Evolutionary conservation across 2,329 filamentous ascomycete genomes (phyloP).

Genomic region (Reticulascus tulasneorum): DNA sequence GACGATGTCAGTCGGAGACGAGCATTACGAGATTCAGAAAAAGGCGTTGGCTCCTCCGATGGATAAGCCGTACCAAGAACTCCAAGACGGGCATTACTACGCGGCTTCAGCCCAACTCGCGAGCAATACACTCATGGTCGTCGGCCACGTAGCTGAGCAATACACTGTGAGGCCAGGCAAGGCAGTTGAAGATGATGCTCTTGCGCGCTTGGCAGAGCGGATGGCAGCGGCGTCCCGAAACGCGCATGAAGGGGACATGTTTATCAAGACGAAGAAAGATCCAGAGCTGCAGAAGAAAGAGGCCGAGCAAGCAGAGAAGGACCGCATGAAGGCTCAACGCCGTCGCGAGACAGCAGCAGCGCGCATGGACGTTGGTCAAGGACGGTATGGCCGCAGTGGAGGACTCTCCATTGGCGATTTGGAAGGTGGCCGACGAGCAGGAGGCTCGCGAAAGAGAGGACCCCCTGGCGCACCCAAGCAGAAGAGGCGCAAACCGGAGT

Average conservation of each 20-base stretch:
- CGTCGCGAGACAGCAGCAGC: conserved; percentile 65
- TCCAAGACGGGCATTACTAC: conserved; percentile 72
- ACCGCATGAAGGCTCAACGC: conserved; percentile 63
- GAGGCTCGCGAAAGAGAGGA: conserved; percentile 50
- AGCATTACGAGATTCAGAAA: conserved; percentile 70
- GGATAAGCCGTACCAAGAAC: conserved; percentile 58
- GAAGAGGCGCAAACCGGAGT: conserved; percentile 57
- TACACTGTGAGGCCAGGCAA: conserved; percentile 66
- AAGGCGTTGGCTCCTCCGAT: conserved; percentile 63
- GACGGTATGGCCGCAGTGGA: conserved; percentile 45
- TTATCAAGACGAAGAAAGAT: conserved; percentile 68
- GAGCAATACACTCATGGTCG: conserved; percentile 65
- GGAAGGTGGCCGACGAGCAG: conserved; percentile 54
- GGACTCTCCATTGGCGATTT: conserved; percentile 66
- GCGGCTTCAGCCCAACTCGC: conserved; percentile 67
- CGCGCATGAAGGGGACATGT: conserved; percentile 55
- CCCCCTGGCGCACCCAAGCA: conserved; percentile 44
- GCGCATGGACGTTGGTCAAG: conserved; percentile 54
- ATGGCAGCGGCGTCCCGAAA: conserved; percentile 61
- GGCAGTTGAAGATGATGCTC: conserved; percentile 65
- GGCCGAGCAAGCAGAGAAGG: conserved; percentile 71
- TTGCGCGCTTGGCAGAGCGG: conserved; percentile 63
- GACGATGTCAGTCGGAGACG: conserved; percentile 69
- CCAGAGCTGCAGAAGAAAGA: conserved; percentile 71
- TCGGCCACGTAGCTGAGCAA: conserved; percentile 72